These are phyloP conservation scores for Mycena metata DNA, from an alignment of 768 basidiomycete species.

Conservation along the genomic window DNA sequence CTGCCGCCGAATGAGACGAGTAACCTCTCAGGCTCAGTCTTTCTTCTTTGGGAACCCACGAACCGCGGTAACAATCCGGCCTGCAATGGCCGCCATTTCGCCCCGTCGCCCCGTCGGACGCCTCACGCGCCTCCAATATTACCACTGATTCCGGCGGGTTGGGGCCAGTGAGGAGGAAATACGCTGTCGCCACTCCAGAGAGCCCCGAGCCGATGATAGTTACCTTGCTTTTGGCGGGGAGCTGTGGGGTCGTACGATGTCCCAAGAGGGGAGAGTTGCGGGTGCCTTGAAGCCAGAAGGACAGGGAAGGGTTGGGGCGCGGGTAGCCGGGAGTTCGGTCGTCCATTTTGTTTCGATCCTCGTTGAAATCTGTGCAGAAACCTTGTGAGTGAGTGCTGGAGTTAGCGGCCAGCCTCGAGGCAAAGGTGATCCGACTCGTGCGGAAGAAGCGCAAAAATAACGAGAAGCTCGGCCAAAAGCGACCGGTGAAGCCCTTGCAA, in stretches of 20 bases:
- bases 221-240: constrained; percentile 42
- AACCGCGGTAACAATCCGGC: constrained; percentile 42
- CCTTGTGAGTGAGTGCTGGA: background rate
- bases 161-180: constrained; percentile 42
- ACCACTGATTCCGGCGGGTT: constrained; percentile 44
- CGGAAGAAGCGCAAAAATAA: too few species aligned
- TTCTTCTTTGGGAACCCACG: background rate
- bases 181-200: constrained; percentile 49
- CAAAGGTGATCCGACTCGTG: too few species aligned
- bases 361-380: background rate
- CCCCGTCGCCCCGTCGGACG: constrained; percentile 45
- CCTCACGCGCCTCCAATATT: constrained; percentile 60
- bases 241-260: constrained; percentile 38
- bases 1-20: constrained; percentile 6
- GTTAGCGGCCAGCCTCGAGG: too few species aligned
- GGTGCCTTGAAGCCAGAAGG: constrained; percentile 49
- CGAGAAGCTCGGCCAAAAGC: too few species aligned
- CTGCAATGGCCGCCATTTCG: constrained; percentile 48
- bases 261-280: constrained; percentile 38
- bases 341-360: background rate
- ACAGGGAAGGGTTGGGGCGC: constrained; percentile 43
- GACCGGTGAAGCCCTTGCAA: too few species aligned
- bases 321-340: constrained; percentile 24
- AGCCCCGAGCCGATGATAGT: constrained; percentile 55
- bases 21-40: background rate